Conservation (phyloP, 2,329 filamentous ascomycete genomes). For the Aspergillus jensenii region DNA sequence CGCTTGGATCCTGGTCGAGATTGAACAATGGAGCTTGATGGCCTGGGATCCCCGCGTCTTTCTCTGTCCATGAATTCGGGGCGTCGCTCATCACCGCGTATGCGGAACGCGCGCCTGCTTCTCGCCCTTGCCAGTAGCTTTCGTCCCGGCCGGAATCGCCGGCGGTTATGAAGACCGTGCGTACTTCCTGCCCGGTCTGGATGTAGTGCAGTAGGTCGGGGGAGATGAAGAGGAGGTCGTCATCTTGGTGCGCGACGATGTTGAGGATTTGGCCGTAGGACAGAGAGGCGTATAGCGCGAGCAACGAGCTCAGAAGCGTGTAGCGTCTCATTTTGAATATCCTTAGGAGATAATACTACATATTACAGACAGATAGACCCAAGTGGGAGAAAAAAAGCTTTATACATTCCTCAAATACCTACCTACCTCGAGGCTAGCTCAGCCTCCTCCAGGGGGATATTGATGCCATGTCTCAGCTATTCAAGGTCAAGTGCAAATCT, state of each 20-base stretch:
- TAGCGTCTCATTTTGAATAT: neutral
- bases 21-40: conserved; percentile 12
- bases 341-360: neutral
- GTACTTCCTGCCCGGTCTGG: conserved; percentile 7
- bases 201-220: conserved; percentile 17
- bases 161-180: conserved; percentile 21
- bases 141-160: conserved; percentile 16
- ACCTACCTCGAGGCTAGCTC: neutral
- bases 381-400: neutral
- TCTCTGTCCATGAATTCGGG: conserved; percentile 12
- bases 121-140: conserved; percentile 16
- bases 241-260: conserved; percentile 21
- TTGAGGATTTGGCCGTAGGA: conserved; percentile 12
- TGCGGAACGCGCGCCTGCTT: conserved; percentile 13
- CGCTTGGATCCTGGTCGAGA: neutral
- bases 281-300: neutral
- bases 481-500: neutral
- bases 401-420: neutral
- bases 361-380: neutral
- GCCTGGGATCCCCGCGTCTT: conserved; percentile 10
- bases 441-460: neutral
- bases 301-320: neutral
- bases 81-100: conserved; percentile 16
- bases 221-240: conserved; percentile 20
- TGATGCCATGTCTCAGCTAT: neutral